A percentile compares a stretch with the other conserved stretches of the same genome.
Conservation (phyloP, 2,329 filamentous ascomycete species). For the Alternaria sp. region DNA sequence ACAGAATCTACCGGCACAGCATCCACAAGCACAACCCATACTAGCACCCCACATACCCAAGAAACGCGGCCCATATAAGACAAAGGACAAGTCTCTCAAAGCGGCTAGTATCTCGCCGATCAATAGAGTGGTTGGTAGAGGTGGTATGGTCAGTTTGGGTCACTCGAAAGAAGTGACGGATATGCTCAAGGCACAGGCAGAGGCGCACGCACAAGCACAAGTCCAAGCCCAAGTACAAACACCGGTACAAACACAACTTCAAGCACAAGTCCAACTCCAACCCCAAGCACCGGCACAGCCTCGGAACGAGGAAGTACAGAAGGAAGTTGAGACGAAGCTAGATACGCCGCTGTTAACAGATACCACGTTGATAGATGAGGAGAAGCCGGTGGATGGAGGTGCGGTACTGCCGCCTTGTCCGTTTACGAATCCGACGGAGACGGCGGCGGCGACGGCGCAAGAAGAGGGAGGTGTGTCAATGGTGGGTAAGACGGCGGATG, state of each 20-base stretch:
- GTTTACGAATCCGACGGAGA: neutral
- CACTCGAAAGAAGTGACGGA: neutral
- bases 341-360: neutral
- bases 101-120: neutral
- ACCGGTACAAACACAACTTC: no score
- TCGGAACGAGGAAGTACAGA: neutral
- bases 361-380: neutral
- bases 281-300: neutral
- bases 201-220: neutral
- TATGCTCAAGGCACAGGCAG: neutral
- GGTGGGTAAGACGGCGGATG: neutral
- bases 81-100: neutral
- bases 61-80: constrained; percentile 2
- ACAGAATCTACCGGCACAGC: no score
- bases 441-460: neutral
- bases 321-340: neutral
- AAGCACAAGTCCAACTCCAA: neutral
- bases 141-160: neutral
- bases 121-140: neutral
- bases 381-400: neutral
- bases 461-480: neutral
- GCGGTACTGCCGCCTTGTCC: neutral
- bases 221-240: no score
- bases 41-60: neutral
- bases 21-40: neutral